Conservation (phyloP, 1,139 yeast genomes). For the Blastobotrys serpentis region DNA sequence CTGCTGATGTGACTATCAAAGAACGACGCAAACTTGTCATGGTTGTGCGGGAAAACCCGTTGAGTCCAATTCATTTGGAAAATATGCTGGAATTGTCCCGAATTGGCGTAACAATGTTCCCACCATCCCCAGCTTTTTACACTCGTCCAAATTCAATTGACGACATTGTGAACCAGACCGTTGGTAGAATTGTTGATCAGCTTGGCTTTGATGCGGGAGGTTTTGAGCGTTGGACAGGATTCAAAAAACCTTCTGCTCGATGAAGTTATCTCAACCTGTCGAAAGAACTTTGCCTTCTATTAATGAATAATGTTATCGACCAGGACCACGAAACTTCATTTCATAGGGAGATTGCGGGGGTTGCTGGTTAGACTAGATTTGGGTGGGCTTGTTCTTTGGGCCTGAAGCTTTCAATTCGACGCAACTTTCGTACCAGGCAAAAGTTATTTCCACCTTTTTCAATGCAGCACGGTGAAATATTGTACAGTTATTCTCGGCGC, state of each 20-base stretch:
- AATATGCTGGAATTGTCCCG: constrained; percentile 4
- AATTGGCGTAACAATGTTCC: constrained; percentile 10
- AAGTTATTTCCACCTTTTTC: too few species aligned
- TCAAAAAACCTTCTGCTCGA: background rate
- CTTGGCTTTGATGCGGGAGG: constrained; percentile 6
- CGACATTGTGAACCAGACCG: constrained; percentile 7
- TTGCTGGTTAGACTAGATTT: too few species aligned
- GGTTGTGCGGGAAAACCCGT: constrained; percentile 8
- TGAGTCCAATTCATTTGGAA: constrained; percentile 8
- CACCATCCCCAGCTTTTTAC: constrained; percentile 8
- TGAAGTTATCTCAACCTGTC: too few species aligned
- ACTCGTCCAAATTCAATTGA: constrained; percentile 1
- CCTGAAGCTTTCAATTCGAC: too few species aligned
- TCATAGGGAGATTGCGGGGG: too few species aligned
- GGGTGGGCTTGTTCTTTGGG: too few species aligned
- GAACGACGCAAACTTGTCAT: constrained; percentile 9
- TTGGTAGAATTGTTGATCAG: constrained; percentile 6
- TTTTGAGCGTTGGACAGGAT: constrained; percentile 6
- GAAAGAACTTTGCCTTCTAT: too few species aligned
- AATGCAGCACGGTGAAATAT: too few species aligned
- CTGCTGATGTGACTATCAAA: constrained; percentile 10
- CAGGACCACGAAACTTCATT: too few species aligned
- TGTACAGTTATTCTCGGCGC: too few species aligned
- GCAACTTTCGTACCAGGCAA: too few species aligned
- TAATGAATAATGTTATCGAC: too few species aligned